Percentiles rank a stretch among this genome's conserved stretches.
Evolutionary conservation across 139 green algal genomes (phyloP).

Genomic region (Tetradesmus obliquus): DNA sequence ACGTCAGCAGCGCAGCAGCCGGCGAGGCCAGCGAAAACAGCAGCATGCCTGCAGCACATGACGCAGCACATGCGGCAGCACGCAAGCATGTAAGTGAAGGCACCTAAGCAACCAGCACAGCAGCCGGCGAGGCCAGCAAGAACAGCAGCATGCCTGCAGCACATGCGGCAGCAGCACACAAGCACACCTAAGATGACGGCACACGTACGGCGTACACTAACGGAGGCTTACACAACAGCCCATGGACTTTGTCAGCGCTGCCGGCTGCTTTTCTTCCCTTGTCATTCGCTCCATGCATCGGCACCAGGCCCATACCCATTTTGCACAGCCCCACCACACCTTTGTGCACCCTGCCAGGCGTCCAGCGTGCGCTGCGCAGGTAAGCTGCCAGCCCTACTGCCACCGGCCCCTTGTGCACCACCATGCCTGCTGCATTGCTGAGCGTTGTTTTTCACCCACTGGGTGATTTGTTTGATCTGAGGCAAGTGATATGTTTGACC

Average conservation of each 20-base stretch:
- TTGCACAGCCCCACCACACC: neutral
- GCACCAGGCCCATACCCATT: too few species aligned
- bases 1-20: constrained; percentile 24
- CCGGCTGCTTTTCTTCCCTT: too few species aligned
- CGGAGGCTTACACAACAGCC: too few species aligned
- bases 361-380: constrained; percentile 1
- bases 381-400: constrained; percentile 27
- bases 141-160: constrained; percentile 41
- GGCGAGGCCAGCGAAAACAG: constrained; percentile 19
- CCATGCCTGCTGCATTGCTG: constrained; percentile 15
- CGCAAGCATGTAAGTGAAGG: neutral
- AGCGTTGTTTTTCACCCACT: neutral
- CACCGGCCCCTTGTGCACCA: constrained; percentile 42
- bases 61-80: neutral
- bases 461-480: too few species aligned
- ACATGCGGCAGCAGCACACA: neutral
- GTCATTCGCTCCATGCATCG: too few species aligned
- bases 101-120: neutral
- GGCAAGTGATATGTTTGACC: too few species aligned
- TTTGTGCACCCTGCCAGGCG: neutral
- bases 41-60: constrained; percentile 33
- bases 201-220: neutral
- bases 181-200: neutral
- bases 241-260: too few species aligned
- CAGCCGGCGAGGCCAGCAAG: neutral